A percentile compares a stretch with the other conserved stretches of the same genome.
These are phyloP conservation scores for Colletotrichum magnum DNA, from an alignment of 2,329 filamentous ascomycete species.

Conservation along the genomic window DNA sequence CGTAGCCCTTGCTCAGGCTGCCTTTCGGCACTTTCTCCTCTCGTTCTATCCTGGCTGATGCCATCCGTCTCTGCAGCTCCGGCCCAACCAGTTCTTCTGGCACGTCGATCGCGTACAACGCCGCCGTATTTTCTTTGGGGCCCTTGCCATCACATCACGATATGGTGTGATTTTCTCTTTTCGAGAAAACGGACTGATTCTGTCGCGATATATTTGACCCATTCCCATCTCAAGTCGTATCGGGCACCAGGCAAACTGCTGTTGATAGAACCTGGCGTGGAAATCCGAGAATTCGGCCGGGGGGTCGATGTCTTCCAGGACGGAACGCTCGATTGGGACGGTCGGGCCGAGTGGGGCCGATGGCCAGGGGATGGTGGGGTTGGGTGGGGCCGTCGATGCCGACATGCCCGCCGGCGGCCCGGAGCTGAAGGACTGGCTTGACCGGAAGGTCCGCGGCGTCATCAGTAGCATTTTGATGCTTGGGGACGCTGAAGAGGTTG, in stretches of 20 bases:
- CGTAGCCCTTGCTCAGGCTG: background rate
- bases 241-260: slow-evolving; percentile 1
- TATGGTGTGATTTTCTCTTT: slow-evolving; percentile 18
- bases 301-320: too few species aligned
- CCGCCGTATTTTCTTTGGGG: slow-evolving; percentile 5
- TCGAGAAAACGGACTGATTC: slow-evolving; percentile 34
- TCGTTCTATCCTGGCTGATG: background rate
- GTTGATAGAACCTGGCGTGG: background rate
- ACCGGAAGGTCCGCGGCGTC: too few species aligned
- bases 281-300: background rate
- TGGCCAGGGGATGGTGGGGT: too few species aligned
- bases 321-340: too few species aligned
- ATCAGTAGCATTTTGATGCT: too few species aligned
- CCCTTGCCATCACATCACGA: slow-evolving; percentile 18
- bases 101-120: slow-evolving; percentile 7
- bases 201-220: slow-evolving; percentile 14
- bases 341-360: too few species aligned
- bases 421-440: too few species aligned
- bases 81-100: slow-evolving; percentile 22
- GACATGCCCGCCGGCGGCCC: too few species aligned
- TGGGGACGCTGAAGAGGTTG: too few species aligned
- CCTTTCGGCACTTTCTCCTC: background rate
- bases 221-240: background rate
- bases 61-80: background rate
- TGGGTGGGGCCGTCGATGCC: too few species aligned